Base-by-base conservation (phyloP, 192 early-diverging fungal species). In the Podila epigama region DNA sequence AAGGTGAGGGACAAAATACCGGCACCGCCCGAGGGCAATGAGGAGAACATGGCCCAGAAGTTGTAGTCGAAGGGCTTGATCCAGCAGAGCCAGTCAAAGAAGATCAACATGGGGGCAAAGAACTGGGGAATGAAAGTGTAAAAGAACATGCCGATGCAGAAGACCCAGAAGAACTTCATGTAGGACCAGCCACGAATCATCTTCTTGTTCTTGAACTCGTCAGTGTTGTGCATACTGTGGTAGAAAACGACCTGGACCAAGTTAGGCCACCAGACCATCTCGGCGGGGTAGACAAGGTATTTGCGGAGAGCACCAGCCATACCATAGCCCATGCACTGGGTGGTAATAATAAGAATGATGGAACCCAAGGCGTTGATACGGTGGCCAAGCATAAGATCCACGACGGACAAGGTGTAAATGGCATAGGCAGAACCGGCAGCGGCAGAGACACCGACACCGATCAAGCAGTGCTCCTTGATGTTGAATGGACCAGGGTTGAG, bases 191-290 rank as follows among this genome's bases (percentile, higher is more conserved):
- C 58, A 59, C 39, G 58, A 39, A 59, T 59, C 58, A 59, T 59
- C 15, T 25, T 59, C 37, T 15, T 59, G 58, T 25, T 40, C 27
- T 41, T 59, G 58, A 59, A 59, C 58, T 59, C 58, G 39, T 42
- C 58, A 25, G 58, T 59, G 58, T 59, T 59, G 56, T 75, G 72
- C 31, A 75, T 53, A 4, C 82, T 78, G 59, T 79, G 68, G 66
- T 72, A 84, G n/a, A 82, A 56, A 16, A 79, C 69, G 34, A 79
- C 82, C 51, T 75, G 70, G 33, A 83, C 82, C 25, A 97, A 84
- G 34, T 80, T 89, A 0, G 85, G 60, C 8, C 95, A 95, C 94
- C 94, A 98, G 32, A 93, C 79, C 92, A 95, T 95, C 9, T 85
- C 82, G 7, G 88, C 70, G 25, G 92, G 93, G 55, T 90, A 86